Percentiles rank a stretch among this genome's conserved stretches.
phyloP scores from a whole-genome alignment of 2,329 filamentous ascomycete genomes.

The Colletotrichum sp. region DNA sequence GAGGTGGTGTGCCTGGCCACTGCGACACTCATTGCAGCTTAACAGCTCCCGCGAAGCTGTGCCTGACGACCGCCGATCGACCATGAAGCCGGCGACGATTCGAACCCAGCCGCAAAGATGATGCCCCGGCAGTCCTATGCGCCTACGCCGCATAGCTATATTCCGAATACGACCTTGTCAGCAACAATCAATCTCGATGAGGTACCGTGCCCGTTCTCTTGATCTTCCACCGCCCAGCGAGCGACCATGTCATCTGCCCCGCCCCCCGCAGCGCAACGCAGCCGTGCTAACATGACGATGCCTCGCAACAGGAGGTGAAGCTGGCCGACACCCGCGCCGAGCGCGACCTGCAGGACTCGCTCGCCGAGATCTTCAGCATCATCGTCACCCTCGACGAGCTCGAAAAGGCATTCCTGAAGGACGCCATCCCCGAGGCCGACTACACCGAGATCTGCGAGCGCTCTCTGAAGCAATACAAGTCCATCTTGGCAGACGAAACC shows the following conservation, averaged over 20 bases:
- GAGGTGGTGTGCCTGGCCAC: background rate
- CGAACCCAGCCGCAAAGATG: constrained; percentile 43
- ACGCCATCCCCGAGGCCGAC: constrained; percentile 88
- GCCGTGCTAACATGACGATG: constrained; percentile 14
- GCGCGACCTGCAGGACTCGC: constrained; percentile 91
- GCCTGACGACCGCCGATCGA: constrained; percentile 3
- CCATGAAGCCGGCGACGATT: constrained; percentile 13
- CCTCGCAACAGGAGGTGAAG: constrained; percentile 78
- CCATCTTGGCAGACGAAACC: constrained; percentile 86
- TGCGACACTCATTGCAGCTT: background rate
- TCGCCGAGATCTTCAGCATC: constrained; percentile 97
- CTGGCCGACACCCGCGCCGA: constrained; percentile 85
- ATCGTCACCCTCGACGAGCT: constrained; percentile 94
- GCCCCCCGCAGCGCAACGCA: constrained; percentile 40
- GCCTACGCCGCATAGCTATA: constrained; percentile 89
- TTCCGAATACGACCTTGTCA: constrained; percentile 81
- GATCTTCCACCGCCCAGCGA: constrained; percentile 3
- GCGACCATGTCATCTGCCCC: background rate
- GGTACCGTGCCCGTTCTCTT: constrained; percentile 52
- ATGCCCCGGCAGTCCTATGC: constrained; percentile 76
- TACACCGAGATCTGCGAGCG: constrained; percentile 97
- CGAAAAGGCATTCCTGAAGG: constrained; percentile 95
- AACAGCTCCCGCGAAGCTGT: constrained; percentile 2
- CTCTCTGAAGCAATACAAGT: constrained; percentile 95
- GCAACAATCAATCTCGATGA: constrained; percentile 95